A percentile compares a stretch with the other conserved stretches of the same genome.
Evolutionary conservation across 352 stramenopile genomes (phyloP).

Genomic region (Phytopythium sindhum): DNA sequence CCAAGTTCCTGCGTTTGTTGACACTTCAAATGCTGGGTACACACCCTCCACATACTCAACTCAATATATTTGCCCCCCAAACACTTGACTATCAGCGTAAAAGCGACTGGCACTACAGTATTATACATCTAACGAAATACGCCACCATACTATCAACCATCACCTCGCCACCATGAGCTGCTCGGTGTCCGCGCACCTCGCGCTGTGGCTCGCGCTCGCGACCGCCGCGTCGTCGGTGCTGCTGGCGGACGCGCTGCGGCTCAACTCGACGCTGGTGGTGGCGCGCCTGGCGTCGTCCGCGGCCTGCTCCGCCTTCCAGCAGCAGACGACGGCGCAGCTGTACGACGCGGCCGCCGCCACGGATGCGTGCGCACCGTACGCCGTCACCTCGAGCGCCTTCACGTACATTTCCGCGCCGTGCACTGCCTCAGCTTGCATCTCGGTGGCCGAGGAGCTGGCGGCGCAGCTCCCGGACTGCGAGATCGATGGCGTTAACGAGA

Average conservation of each 20-base stretch:
- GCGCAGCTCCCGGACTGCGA: slow-evolving; percentile 15
- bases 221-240: background rate
- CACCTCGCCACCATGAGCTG: background rate
- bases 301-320: background rate
- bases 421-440: slow-evolving; percentile 13
- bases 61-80: too few species aligned
- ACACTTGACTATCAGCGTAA: too few species aligned
- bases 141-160: too few species aligned
- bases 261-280: background rate
- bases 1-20: too few species aligned
- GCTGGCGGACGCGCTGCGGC: background rate
- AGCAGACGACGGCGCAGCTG: slow-evolving; percentile 3
- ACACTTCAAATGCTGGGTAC: too few species aligned
- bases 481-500: slow-evolving; percentile 20
- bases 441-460: slow-evolving; percentile 12
- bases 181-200: too few species aligned
- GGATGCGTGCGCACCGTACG: slow-evolving; percentile 13
- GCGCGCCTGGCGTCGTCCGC: background rate
- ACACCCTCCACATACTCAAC: too few species aligned
- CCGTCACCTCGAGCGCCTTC: slow-evolving; percentile 1
- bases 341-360: slow-evolving; percentile 15
- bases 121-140: too few species aligned
- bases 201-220: background rate
- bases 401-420: slow-evolving; percentile 17
- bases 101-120: too few species aligned